Evolutionary conservation across 75 land plant species (phyloP).

Genomic region (Pinus albicaulis): DNA sequence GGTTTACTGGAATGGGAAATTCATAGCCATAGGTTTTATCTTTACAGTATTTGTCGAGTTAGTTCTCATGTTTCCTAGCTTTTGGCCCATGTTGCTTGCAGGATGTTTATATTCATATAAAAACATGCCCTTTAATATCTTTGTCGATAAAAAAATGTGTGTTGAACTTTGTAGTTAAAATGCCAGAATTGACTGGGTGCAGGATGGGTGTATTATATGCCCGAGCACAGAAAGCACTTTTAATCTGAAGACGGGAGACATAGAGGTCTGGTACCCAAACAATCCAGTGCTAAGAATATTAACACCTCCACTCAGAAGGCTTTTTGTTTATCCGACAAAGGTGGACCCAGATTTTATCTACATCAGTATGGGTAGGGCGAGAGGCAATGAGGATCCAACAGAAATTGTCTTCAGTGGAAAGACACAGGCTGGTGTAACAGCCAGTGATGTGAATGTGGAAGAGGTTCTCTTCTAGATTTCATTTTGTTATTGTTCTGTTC

Average conservation of each 20-base stretch:
- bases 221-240: conserved; percentile 95
- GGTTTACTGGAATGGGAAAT: too few species aligned
- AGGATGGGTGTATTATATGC: conserved; percentile 97
- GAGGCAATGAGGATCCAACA: conserved; percentile 46
- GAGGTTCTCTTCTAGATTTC: conserved; percentile 56
- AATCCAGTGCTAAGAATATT: conserved; percentile 85
- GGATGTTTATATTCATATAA: background rate
- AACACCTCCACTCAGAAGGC: conserved; percentile 67
- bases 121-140: background rate
- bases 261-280: conserved; percentile 94
- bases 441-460: conserved; percentile 82
- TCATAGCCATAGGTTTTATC: too few species aligned
- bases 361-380: conserved; percentile 49
- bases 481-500: background rate
- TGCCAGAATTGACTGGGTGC: conserved; percentile 9
- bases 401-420: conserved; percentile 97
- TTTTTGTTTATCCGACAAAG: conserved; percentile 76
- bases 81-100: background rate
- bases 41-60: background rate
- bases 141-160: background rate
- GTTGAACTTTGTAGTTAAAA: background rate
- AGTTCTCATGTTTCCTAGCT: background rate
- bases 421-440: conserved; percentile 85
- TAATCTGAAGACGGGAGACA: conserved; percentile 84
- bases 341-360: conserved; percentile 76